Evolutionary conservation across 1,139 yeast genomes (phyloP).

Genomic region (Geotrichum citri-aurantii): DNA sequence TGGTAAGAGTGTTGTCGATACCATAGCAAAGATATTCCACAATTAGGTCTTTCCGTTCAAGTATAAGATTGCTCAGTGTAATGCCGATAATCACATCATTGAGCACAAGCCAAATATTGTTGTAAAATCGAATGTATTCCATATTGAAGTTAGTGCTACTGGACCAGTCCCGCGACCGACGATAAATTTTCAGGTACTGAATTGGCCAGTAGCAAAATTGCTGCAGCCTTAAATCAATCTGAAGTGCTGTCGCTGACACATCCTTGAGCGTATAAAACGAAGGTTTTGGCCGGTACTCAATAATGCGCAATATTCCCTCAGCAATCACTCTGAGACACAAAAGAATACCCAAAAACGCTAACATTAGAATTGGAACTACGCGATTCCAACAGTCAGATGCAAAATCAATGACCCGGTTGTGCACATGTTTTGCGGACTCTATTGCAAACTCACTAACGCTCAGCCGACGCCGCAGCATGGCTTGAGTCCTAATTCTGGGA

Average conservation of each 20-base stretch:
- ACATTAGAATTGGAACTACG: constrained; percentile 5
- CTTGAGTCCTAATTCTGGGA: constrained; percentile 26
- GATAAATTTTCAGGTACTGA: constrained; percentile 58
- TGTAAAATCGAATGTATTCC: constrained; percentile 84
- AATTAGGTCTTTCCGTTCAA: constrained; percentile 42
- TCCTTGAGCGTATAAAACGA: constrained; percentile 37
- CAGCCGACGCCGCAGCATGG: constrained; percentile 21
- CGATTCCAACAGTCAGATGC: constrained; percentile 17
- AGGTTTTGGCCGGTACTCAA: constrained; percentile 36
- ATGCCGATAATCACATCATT: constrained; percentile 79
- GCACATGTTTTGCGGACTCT: constrained; percentile 28
- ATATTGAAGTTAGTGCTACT: constrained; percentile 37
- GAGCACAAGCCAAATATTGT: constrained; percentile 78
- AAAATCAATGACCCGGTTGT: constrained; percentile 19
- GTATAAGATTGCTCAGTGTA: constrained; percentile 49
- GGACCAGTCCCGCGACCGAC: constrained; percentile 34
- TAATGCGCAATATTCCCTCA: constrained; percentile 35
- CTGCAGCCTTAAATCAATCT: constrained; percentile 68
- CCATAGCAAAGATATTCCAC: constrained; percentile 27
- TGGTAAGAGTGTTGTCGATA: constrained; percentile 40
- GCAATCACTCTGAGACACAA: constrained; percentile 29
- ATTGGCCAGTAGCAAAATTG: constrained; percentile 78
- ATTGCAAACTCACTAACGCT: constrained; percentile 27
- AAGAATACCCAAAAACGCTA: constrained; percentile 21
- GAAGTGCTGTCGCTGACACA: constrained; percentile 64